Conservation (phyloP, 148 eudicot genomes). For the Salicornia ramosissima region DNA sequence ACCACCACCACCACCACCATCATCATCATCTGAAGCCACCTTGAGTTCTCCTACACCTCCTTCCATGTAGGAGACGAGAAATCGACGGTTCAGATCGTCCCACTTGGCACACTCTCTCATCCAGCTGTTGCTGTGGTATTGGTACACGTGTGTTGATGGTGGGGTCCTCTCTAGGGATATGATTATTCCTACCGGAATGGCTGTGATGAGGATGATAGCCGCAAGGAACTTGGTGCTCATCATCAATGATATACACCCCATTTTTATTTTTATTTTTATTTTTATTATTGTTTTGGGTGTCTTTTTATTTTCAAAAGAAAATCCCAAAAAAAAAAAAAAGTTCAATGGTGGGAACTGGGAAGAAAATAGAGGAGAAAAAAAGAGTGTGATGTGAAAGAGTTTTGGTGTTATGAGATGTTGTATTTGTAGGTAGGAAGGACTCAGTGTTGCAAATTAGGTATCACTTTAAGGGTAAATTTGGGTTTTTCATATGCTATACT, state of each 20-base stretch:
- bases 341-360: background rate
- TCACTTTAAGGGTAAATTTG: background rate
- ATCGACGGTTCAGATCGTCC: conserved; percentile 64
- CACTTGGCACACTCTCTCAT: conserved; percentile 65
- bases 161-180: conserved; percentile 51
- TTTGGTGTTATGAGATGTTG: background rate
- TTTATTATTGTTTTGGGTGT: no score
- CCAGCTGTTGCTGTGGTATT: conserved; percentile 66
- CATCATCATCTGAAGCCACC: conserved; percentile 30
- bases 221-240: conserved; percentile 51
- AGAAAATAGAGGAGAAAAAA: background rate
- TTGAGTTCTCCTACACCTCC: conserved; percentile 65
- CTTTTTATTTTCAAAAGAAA: no score
- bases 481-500: background rate
- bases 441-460: background rate
- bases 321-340: no score
- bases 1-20: background rate
- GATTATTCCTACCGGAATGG: conserved; percentile 62
- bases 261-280: background rate
- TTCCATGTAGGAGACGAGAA: conserved; percentile 68
- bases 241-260: conserved; percentile 24
- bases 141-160: conserved; percentile 49
- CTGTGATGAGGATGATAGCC: conserved; percentile 50
- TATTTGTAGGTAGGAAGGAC: no score
- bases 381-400: background rate